Conservation (phyloP, 192 early-diverging fungal species). For the Coemansia sp. region DNA sequence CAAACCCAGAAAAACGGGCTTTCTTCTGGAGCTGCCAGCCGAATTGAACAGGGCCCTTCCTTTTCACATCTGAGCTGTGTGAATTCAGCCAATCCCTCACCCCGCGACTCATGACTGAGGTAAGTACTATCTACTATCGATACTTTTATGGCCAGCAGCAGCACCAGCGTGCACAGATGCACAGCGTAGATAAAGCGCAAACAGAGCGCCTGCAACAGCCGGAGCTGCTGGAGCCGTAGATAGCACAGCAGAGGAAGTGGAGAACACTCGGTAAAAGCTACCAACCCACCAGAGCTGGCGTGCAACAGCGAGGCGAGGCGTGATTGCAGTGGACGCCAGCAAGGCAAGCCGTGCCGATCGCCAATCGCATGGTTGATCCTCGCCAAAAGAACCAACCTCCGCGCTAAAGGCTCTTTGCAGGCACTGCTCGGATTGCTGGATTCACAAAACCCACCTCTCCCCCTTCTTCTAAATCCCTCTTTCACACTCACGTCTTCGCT, state of each 20-base stretch:
- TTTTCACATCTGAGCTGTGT: neutral
- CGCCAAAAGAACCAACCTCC: neutral
- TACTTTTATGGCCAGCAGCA: neutral
- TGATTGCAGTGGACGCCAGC: slow-evolving; percentile 2
- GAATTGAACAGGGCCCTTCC: slow-evolving; percentile 1
- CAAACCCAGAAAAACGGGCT: neutral
- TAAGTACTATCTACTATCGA: slow-evolving; percentile 13
- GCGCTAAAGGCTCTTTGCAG: too few relatives aligned
- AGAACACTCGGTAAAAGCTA: too few relatives aligned
- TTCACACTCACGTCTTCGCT: neutral
- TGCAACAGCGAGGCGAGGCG: slow-evolving; percentile 3
- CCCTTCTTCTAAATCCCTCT: slow-evolving; percentile 2
- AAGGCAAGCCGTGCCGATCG: slow-evolving; percentile 38
- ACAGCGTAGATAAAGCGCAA: neutral
- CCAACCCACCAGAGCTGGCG: neutral
- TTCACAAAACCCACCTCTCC: slow-evolving; percentile 1
- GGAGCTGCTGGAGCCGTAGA: neutral
- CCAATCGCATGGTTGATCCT: slow-evolving; percentile 41
- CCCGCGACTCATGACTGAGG: slow-evolving; percentile 27
- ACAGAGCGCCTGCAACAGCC: neutral
- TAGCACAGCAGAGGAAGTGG: too few relatives aligned
- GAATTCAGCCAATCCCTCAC: slow-evolving; percentile 1
- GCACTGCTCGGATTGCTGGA: slow-evolving; percentile 32
- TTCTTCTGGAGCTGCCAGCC: neutral
- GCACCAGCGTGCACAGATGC: too few relatives aligned